These are phyloP conservation scores for Hansenula anomala DNA, from an alignment of 1,139 yeast genomes.

Conservation along the genomic window DNA sequence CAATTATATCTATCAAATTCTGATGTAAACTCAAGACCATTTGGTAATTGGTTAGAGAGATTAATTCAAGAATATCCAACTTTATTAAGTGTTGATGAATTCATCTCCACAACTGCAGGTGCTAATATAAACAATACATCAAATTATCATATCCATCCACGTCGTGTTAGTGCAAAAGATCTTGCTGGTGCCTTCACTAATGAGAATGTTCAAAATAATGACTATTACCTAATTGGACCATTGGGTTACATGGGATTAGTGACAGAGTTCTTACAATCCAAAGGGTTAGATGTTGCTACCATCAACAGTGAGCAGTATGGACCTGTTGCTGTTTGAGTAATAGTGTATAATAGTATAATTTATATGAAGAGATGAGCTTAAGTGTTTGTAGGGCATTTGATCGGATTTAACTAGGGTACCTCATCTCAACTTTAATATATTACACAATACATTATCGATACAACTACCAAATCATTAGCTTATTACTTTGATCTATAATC, in stretches of 20 bases:
- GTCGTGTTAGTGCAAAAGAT: conserved; percentile 8
- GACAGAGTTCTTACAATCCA: conserved; percentile 2
- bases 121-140: background rate
- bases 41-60: conserved; percentile 10
- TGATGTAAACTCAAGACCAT: conserved; percentile 8
- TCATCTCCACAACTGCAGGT: conserved; percentile 5
- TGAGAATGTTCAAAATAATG: conserved; percentile 4
- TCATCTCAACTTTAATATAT: no score
- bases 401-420: no score
- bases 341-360: background rate
- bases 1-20: conserved; percentile 14
- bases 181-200: conserved; percentile 6
- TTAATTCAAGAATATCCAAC: conserved; percentile 9
- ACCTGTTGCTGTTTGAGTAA: conserved; percentile 9
- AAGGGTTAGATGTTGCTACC: conserved; percentile 9
- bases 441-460: no score
- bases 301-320: conserved; percentile 21
- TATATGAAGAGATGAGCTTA: background rate
- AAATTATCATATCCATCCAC: conserved; percentile 5
- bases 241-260: conserved; percentile 13
- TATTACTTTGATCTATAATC: no score
- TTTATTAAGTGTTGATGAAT: conserved; percentile 11
- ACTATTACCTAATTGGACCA: conserved; percentile 20
- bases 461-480: no score
- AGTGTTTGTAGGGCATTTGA: no score